Conservation (phyloP, 805 yeast species). For the Wickerhamomyces pijperi region DNA sequence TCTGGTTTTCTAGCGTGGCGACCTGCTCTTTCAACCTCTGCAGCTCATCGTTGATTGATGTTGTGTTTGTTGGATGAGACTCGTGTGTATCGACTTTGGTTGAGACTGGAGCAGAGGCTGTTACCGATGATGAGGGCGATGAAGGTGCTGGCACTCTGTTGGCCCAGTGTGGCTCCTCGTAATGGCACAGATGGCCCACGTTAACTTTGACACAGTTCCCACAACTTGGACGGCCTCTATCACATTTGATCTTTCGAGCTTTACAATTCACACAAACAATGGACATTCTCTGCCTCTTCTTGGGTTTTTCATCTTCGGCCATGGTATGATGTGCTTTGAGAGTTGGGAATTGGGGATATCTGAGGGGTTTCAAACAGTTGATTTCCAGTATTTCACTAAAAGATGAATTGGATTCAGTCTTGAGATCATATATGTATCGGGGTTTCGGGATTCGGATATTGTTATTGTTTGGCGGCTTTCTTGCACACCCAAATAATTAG, state of each 20-base stretch:
- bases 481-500: too few species aligned
- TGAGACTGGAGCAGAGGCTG: not conserved
- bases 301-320: constrained; percentile 7
- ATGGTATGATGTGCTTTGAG: not conserved
- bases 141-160: constrained; percentile 6
- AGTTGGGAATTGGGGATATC: too few species aligned
- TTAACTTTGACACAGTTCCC: constrained; percentile 21
- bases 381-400: too few species aligned
- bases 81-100: not conserved
- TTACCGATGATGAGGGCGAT: not conserved
- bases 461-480: too few species aligned
- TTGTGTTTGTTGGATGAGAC: not conserved
- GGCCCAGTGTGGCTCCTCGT: constrained; percentile 19
- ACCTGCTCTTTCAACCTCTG: constrained; percentile 5
- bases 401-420: too few species aligned
- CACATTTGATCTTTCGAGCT: constrained; percentile 30
- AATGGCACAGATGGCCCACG: constrained; percentile 18
- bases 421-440: too few species aligned
- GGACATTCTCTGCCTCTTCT: constrained; percentile 24
- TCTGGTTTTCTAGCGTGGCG: not conserved
- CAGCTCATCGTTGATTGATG: constrained; percentile 5
- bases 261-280: constrained; percentile 29
- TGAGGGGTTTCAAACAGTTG: too few species aligned
- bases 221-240: constrained; percentile 27
- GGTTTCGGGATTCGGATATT: too few species aligned